phyloP scores from a whole-genome alignment of 192 early-diverging fungal species.

The Paraglomus occultum region DNA sequence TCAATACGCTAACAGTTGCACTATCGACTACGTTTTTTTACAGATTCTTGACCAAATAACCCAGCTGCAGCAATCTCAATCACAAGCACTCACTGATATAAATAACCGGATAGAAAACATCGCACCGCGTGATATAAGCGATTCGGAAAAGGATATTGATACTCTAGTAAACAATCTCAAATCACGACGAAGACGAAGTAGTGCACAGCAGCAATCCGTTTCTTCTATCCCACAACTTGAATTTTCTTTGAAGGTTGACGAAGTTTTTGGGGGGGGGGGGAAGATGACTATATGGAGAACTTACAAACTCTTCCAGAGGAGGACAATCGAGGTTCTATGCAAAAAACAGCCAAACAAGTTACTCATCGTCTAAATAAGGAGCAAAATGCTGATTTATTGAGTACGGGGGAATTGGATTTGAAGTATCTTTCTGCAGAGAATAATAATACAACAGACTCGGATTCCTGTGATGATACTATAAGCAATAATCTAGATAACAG shows the following conservation, averaged over 20 bases:
- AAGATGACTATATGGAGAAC: slow-evolving; percentile 14
- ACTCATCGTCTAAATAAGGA: no score
- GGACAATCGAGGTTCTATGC: neutral
- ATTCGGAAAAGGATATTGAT: slow-evolving; percentile 20
- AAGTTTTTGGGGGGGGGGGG: slow-evolving; percentile 4
- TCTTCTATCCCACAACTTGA: neutral
- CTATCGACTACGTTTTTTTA: neutral
- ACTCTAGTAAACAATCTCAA: slow-evolving; percentile 27
- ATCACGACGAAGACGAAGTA: neutral
- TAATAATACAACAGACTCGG: slow-evolving; percentile 26
- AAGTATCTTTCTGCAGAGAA: slow-evolving; percentile 29
- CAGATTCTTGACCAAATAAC: slow-evolving; percentile 31
- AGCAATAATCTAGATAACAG: neutral
- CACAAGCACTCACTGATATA: slow-evolving; percentile 26
- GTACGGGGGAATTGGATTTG: slow-evolving; percentile 24
- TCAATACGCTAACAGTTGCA: neutral
- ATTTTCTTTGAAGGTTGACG: neutral
- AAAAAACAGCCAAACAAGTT: no score
- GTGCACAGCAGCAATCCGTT: neutral
- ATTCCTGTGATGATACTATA: slow-evolving; percentile 2
- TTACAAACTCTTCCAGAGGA: slow-evolving; percentile 5
- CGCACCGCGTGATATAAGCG: neutral
- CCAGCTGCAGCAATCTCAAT: slow-evolving; percentile 23
- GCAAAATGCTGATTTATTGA: neutral
- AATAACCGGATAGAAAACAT: slow-evolving; percentile 26